These are phyloP conservation scores for Dillenia turbinata DNA, from an alignment of 164 flowering plant genomes.

Conservation along the genomic window DNA sequence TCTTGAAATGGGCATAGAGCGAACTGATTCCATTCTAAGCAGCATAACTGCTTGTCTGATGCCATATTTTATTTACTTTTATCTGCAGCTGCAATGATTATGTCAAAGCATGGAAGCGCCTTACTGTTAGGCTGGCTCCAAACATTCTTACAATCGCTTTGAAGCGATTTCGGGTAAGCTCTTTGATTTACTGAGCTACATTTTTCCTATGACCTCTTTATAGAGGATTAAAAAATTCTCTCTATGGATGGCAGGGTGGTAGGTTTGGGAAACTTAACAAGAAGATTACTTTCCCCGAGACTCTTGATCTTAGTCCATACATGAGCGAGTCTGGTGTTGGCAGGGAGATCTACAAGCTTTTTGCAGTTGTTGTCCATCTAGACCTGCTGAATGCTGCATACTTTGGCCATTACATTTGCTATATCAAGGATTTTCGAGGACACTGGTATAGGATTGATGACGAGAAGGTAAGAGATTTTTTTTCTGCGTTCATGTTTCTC, in stretches of 20 bases:
- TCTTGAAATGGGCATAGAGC: too few relatives aligned
- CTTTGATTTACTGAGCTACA: too few relatives aligned
- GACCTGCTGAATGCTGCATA: constrained; percentile 98
- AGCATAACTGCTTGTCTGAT: neutral
- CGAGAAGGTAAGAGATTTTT: constrained; percentile 54
- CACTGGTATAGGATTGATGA: constrained; percentile 92
- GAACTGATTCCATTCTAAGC: too few relatives aligned
- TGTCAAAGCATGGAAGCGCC: constrained; percentile 91
- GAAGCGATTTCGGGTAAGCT: constrained; percentile 85
- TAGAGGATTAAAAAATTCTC: too few relatives aligned
- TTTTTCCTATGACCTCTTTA: too few relatives aligned
- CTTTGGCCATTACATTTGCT: constrained; percentile 97
- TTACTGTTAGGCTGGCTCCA: constrained; percentile 66
- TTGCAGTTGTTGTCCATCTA: constrained; percentile 90
- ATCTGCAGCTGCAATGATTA: constrained; percentile 81
- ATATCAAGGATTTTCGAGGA: constrained; percentile 69
- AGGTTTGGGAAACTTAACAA: constrained; percentile 97
- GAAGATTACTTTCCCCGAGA: constrained; percentile 84
- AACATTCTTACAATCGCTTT: constrained; percentile 92
- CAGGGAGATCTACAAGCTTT: constrained; percentile 65
- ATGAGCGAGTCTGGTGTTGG: constrained; percentile 67
- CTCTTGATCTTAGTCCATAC: constrained; percentile 75
- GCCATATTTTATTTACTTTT: constrained; percentile 7
- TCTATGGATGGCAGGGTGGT: constrained; percentile 59
- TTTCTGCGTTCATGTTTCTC: neutral